phyloP scores from a whole-genome alignment of 805 yeast species.

The Pichia cabralensis region DNA sequence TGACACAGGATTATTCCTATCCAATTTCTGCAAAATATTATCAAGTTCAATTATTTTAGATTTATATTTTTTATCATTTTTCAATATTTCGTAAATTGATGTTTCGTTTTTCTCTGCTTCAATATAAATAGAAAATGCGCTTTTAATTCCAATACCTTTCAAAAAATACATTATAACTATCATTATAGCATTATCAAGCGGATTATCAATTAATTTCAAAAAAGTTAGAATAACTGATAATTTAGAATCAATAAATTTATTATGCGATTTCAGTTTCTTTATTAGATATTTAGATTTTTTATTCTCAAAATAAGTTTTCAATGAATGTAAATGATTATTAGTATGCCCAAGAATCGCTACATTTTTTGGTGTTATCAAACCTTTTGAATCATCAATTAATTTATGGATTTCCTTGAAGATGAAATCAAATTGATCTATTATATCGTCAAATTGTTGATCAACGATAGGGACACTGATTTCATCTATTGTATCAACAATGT shows the following conservation, averaged over 20 bases:
- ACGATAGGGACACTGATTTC: conserved; percentile 16
- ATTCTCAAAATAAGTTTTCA: conserved; percentile 29
- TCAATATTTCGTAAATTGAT: conserved; percentile 17
- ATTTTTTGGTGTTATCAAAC: conserved; percentile 34
- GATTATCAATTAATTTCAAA: conserved; percentile 31
- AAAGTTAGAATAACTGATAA: conserved; percentile 39
- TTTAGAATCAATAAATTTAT: conserved; percentile 41
- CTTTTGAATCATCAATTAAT: conserved; percentile 32
- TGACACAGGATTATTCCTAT: conserved; percentile 26
- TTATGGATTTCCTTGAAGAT: conserved; percentile 35
- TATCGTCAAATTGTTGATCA: conserved; percentile 19
- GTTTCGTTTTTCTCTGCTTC: conserved; percentile 14
- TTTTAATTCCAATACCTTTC: conserved; percentile 15
- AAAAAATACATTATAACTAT: conserved; percentile 18
- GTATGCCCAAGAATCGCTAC: conserved; percentile 44
- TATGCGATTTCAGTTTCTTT: conserved; percentile 32
- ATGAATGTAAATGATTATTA: conserved; percentile 36
- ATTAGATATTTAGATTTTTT: conserved; percentile 20
- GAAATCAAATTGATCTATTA: conserved; percentile 32
- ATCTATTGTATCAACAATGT: conserved; percentile 13
- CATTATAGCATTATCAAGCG: conserved; percentile 19
- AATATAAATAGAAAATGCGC: conserved; percentile 13
- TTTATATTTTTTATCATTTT: conserved; percentile 1
- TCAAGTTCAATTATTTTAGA: not conserved
- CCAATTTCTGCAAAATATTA: conserved; percentile 8